phyloP scores from a whole-genome alignment of 345 rosid species.

The Raphanus sativus region DNA sequence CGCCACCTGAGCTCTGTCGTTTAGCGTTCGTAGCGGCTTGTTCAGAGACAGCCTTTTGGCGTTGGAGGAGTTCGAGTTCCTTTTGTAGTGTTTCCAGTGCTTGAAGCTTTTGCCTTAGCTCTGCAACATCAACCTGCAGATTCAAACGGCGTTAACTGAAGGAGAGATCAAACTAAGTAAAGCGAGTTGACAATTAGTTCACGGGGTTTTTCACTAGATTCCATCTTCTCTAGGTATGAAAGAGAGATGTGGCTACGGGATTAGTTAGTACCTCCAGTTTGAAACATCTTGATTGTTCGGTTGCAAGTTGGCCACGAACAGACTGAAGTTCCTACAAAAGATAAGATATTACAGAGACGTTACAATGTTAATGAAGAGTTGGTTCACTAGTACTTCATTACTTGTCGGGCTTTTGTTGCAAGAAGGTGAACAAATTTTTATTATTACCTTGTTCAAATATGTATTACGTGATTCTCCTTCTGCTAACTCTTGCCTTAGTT shows the following conservation, averaged over 20 bases:
- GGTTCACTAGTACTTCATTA: slow-evolving; percentile 8
- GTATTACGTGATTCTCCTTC: neutral
- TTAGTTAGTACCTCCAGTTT: slow-evolving; percentile 79
- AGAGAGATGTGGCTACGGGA: slow-evolving; percentile 16
- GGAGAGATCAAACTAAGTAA: neutral
- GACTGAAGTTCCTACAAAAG: slow-evolving; percentile 84
- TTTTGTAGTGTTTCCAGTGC: slow-evolving; percentile 77
- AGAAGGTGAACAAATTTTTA: neutral
- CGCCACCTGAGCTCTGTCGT: slow-evolving; percentile 80
- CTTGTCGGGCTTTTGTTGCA: neutral
- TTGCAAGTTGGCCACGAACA: slow-evolving; percentile 89
- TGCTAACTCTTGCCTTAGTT: neutral
- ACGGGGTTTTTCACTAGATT: neutral
- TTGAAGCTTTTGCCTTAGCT: slow-evolving; percentile 87
- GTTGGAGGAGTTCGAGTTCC: slow-evolving; percentile 87
- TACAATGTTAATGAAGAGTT: neutral
- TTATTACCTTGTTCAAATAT: neutral
- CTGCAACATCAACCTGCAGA: slow-evolving; percentile 94
- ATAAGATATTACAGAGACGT: neutral
- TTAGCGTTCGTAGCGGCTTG: slow-evolving; percentile 70
- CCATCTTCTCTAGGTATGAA: neutral
- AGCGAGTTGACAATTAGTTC: neutral
- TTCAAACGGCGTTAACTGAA: neutral
- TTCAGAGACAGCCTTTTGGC: slow-evolving; percentile 95
- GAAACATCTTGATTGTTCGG: slow-evolving; percentile 96